Conservation (phyloP, 768 basidiomycete genomes). For the Neoboletus magnificus region DNA sequence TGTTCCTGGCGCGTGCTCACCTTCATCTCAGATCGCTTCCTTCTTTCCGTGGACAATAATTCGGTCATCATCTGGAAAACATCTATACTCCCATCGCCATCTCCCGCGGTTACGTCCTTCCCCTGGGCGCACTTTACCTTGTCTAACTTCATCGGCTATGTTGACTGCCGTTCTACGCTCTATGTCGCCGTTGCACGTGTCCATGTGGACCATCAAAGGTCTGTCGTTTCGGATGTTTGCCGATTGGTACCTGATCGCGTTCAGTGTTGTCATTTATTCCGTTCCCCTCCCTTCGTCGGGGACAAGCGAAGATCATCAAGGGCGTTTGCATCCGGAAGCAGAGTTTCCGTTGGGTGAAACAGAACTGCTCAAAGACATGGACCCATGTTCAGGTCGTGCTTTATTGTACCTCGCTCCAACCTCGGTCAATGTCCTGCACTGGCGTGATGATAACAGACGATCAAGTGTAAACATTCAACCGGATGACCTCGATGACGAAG, state of each 20-base stretch:
- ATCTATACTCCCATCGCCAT: neutral
- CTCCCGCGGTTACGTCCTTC: neutral
- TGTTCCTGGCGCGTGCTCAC: constrained; percentile 9
- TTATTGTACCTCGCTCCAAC: constrained; percentile 29
- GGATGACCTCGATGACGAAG: constrained; percentile 32
- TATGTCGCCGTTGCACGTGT: constrained; percentile 11
- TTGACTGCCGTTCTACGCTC: constrained; percentile 7
- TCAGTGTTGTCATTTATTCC: constrained; percentile 13
- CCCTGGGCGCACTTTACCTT: constrained; percentile 12
- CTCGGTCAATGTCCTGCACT: constrained; percentile 38
- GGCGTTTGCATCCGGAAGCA: constrained; percentile 4
- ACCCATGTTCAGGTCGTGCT: constrained; percentile 30
- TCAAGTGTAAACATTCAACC: constrained; percentile 20
- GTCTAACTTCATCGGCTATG: constrained; percentile 4
- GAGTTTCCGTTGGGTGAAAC: constrained; percentile 11
- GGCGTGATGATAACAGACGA: constrained; percentile 28
- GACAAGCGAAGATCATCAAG: neutral
- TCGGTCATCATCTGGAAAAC: constrained; percentile 18
- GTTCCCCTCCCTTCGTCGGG: constrained; percentile 5
- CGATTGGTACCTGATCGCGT: neutral
- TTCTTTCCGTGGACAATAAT: constrained; percentile 15
- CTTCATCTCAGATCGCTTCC: constrained; percentile 21
- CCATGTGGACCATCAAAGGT: constrained; percentile 10
- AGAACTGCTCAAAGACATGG: constrained; percentile 35
- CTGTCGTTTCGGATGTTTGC: neutral